Evolutionary conservation across 2,329 filamentous ascomycete genomes (phyloP), one percentile per base, ranked within the genome.

Genomic region (Monilinia fructicola): DNA sequence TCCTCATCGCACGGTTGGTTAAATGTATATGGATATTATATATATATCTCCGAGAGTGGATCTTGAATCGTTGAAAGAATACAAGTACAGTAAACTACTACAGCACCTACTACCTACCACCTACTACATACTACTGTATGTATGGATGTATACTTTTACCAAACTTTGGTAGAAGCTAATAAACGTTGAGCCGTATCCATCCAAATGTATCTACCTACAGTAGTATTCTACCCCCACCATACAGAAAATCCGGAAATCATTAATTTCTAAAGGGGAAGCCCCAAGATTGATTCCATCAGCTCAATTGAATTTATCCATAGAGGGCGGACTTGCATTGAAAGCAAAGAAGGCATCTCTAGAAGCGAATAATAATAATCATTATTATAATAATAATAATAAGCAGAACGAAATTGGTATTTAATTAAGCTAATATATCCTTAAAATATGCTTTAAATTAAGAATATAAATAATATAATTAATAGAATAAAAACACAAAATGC

Each of bases 231-330:
- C 28, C 56, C 42, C 56, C 56, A 59, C 56, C 28, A 50, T 38
- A 12, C 44, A 38, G 9, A 44, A 31, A 12, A 58, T 31, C 40
- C 55, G 38, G 55, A 31, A 44, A 14, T 28, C 21, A 28, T 58
- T 5, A 23, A 23, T 48, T n/a, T 12, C 14, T 44, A 18, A 59
- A 48, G 18, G 56, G 40, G 40, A 59, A 48, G 6, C 55, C 46
- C 26, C 7, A 40, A 12, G 7, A 40, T 40, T 3, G 38, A 40
- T 3, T 35, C 6, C 2, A 46, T 31, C 14, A 11, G 35, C 28
- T 23, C 42, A 50, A 60, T 35, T 50, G 56, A 50, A 60, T 60
- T 48, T 48, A 18, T 46, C 56, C 42, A 21, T 48, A 59, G n/a
- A 48, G 26, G 7, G 56, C 16, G 31, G 28, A 35, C 12, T 23